Evolutionary conservation across 2,329 filamentous ascomycete genomes (phyloP), one percentile per base, ranked within the genome.

Genomic region (Fusarium sp.): DNA sequence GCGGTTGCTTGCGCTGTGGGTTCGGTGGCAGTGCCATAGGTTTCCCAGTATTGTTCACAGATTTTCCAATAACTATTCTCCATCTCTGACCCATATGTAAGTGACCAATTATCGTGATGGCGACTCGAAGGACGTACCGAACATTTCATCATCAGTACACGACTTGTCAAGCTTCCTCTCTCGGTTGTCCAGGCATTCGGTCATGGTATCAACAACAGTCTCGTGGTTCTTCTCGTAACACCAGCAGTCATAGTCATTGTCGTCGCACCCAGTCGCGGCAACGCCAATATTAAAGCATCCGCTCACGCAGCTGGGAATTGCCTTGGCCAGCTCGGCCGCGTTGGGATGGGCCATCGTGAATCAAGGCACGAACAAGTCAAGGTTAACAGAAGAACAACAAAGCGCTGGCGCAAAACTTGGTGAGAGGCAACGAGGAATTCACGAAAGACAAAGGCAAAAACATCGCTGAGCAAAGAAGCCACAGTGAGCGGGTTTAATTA

Each of bases 51-150:
- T 36, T 75, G 65, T 47, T 75, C 66, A 6, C 73, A 75, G 28
- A 75, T 75, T 48, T 70, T 73, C 73, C 73, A 75, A n/a, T 75
- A 75, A 12, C 71, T 74, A 13, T 75, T 72, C 43, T 75, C 71
- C 59, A 73, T 75, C 37, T 68, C 72, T 75, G 7, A 2, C 11
- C n/a, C 28, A 7, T 16, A 13, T 39, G n/a, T 61, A 43, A 68
- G 54, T 41, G 12, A 53, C 13, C 30, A 11, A 12, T 16, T 3
- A 7, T 28, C 9, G 23, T 8, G 12, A 10, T 4, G 1, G n/a
- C 1, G 27, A 10, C 6, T 3, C 3, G n/a, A 4, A 12, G 40
- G 5, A 52, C 73, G 23, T 64, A 75, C 73, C 56, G 28, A 74
- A 74, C 58, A 68, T 65, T 2, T 75, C 73, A 15, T 73, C 65